Evolutionary conservation across 2,329 filamentous ascomycete species (phyloP).

Genomic region (Onygenales sp.): DNA sequence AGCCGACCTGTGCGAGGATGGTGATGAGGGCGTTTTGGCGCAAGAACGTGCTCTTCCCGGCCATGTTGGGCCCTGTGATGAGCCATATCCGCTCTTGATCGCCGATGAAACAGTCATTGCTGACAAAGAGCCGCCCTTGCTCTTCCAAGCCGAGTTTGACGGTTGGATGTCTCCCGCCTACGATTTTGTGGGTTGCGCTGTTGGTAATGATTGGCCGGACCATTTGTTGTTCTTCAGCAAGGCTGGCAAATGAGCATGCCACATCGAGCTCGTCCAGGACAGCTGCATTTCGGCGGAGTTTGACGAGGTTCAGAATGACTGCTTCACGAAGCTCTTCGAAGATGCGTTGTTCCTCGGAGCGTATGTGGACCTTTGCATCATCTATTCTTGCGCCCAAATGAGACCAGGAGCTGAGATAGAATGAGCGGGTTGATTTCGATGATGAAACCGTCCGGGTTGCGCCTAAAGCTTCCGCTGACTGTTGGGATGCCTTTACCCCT

Average conservation of each 20-base stretch:
- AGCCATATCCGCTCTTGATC: slow-evolving; percentile 61
- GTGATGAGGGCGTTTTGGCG: slow-evolving; percentile 93
- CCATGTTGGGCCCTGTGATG: slow-evolving; percentile 90
- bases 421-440: slow-evolving; percentile 74
- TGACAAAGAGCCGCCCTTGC: slow-evolving; percentile 70
- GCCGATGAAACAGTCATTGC: slow-evolving; percentile 80
- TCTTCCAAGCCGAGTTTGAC: slow-evolving; percentile 75
- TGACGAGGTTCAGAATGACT: slow-evolving; percentile 74
- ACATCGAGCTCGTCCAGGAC: slow-evolving; percentile 92
- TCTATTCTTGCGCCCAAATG: slow-evolving; percentile 70
- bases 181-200: slow-evolving; percentile 59
- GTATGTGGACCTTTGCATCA: slow-evolving; percentile 65
- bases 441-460: slow-evolving; percentile 57
- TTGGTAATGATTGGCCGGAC: slow-evolving; percentile 63
- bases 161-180: slow-evolving; percentile 83
- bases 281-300: slow-evolving; percentile 78
- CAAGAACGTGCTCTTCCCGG: slow-evolving; percentile 90
- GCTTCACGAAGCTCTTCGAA: slow-evolving; percentile 63
- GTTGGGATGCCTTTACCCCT: slow-evolving; percentile 56
- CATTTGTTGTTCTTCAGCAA: slow-evolving; percentile 66
- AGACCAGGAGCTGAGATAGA: slow-evolving; percentile 79
- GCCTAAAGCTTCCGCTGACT: slow-evolving; percentile 31
- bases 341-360: slow-evolving; percentile 72
- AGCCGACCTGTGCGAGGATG: slow-evolving; percentile 84
- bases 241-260: slow-evolving; percentile 68